Evolutionary conservation across 2,329 filamentous ascomycete species (phyloP).

Genomic region (Ilyonectria robusta): DNA sequence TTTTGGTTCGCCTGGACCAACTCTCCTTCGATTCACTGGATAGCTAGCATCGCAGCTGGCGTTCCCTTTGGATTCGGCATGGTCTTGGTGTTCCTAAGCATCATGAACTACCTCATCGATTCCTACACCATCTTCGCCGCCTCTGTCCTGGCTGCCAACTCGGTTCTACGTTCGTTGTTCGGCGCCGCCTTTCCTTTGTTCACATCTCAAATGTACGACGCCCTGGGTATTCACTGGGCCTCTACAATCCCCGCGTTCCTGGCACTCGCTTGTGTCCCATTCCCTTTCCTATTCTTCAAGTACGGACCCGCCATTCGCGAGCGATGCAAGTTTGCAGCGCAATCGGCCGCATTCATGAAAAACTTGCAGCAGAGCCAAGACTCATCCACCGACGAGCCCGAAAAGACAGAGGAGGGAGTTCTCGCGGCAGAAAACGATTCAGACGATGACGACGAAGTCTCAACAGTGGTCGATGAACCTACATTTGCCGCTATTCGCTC

Average conservation of each 20-base stretch:
- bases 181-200: slow-evolving; percentile 79
- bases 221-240: slow-evolving; percentile 80
- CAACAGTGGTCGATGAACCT: slow-evolving; percentile 2
- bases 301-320: slow-evolving; percentile 67
- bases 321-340: slow-evolving; percentile 68
- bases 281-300: slow-evolving; percentile 73
- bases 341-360: slow-evolving; percentile 42
- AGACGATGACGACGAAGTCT: neutral
- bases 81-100: slow-evolving; percentile 72
- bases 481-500: neutral
- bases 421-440: no score
- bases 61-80: slow-evolving; percentile 63
- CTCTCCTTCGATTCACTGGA: slow-evolving; percentile 64
- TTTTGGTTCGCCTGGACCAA: slow-evolving; percentile 75
- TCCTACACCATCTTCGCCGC: slow-evolving; percentile 79
- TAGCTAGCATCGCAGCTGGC: slow-evolving; percentile 56
- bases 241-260: slow-evolving; percentile 78
- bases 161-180: slow-evolving; percentile 76
- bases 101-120: slow-evolving; percentile 75
- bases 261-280: slow-evolving; percentile 69
- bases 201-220: slow-evolving; percentile 66
- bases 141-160: slow-evolving; percentile 59
- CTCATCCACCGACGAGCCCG: neutral
- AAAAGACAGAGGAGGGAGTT: neutral
- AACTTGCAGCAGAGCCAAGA: slow-evolving; percentile 1